Evolutionary conservation across 2,329 filamentous ascomycete species (phyloP).

Genomic region (Aplosporella prunicola): DNA sequence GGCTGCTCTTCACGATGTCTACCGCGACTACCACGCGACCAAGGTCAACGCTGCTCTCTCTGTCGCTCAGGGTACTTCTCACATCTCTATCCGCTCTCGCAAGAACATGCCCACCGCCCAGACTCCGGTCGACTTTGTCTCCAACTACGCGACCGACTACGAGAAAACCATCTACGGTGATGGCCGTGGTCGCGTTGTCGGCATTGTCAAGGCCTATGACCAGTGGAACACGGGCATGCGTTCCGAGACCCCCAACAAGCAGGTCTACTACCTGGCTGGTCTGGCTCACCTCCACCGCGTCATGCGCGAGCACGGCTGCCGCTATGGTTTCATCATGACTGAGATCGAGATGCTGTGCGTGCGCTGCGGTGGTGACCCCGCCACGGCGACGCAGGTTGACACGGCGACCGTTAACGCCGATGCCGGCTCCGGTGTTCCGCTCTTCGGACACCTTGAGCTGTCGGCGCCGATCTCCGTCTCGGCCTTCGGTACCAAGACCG

Average conservation of each 20-base stretch:
- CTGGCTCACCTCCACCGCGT: conserved; percentile 77
- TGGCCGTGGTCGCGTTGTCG: conserved; percentile 55
- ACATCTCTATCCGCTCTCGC: conserved; percentile 43
- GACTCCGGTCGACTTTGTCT: conserved; percentile 49
- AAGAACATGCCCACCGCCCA: conserved; percentile 39
- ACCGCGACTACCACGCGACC: conserved; percentile 68
- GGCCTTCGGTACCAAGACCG: conserved; percentile 21
- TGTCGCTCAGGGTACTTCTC: conserved; percentile 60
- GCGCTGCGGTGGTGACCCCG: conserved; percentile 53
- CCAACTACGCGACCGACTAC: conserved; percentile 48
- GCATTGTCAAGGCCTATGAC: conserved; percentile 85
- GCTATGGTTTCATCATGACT: conserved; percentile 93
- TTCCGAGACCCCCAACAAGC: conserved; percentile 65
- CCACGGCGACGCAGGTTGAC: conserved; percentile 2
- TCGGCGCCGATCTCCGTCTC: conserved; percentile 47
- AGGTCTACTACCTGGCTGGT: conserved; percentile 79
- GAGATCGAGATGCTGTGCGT: conserved; percentile 92
- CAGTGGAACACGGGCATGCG: conserved; percentile 95
- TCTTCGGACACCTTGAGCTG: conserved; percentile 85
- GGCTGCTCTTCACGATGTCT: conserved; percentile 62
- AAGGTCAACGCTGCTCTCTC: conserved; percentile 80
- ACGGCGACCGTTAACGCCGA: conserved; percentile 24
- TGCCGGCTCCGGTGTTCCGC: conserved; percentile 48
- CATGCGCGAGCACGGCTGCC: conserved; percentile 88
- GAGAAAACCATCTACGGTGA: conserved; percentile 41